These are phyloP conservation scores for Neurospora sp. DNA, from an alignment of 495 filamentous ascomycete genomes.

Conservation along the genomic window DNA sequence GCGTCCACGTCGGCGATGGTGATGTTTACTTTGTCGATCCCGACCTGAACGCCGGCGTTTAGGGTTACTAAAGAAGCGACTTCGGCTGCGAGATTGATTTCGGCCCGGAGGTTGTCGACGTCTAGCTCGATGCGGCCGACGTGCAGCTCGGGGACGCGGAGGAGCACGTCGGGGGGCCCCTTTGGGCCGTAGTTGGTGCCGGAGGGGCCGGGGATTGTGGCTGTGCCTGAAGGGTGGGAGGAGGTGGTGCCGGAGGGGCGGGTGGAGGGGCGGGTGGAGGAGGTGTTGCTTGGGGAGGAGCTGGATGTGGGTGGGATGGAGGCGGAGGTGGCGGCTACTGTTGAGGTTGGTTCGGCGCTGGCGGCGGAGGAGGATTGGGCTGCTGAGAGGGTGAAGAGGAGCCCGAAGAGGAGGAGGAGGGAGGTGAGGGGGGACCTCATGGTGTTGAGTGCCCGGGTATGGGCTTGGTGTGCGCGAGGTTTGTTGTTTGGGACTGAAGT, in stretches of 20 bases:
- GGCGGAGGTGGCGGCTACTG: neutral
- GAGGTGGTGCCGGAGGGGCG: constrained; percentile 4
- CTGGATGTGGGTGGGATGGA: neutral
- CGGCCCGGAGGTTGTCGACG: constrained; percentile 43
- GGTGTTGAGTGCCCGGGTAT: neutral
- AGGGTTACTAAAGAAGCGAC: constrained; percentile 43
- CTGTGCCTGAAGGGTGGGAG: constrained; percentile 4
- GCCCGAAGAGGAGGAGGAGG: neutral
- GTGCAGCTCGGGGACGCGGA: constrained; percentile 43
- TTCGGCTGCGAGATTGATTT: constrained; percentile 47
- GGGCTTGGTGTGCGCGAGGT: neutral
- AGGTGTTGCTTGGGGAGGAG: neutral
- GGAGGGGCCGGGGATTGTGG: constrained; percentile 6
- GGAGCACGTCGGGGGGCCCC: constrained; percentile 41
- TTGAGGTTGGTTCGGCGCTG: constrained; percentile 5
- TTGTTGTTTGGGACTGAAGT: neutral
- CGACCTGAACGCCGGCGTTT: constrained; percentile 45
- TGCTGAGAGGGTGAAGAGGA: neutral
- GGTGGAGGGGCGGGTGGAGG: no score
- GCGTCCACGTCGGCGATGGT: constrained; percentile 48
- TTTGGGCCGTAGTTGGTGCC: constrained; percentile 8
- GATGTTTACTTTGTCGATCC: constrained; percentile 46
- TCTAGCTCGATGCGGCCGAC: constrained; percentile 47
- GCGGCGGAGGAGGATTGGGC: constrained; percentile 3
- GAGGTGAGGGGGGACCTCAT: neutral